phyloP scores from a whole-genome alignment of 2,329 filamentous ascomycete species.

The Fragosphaeria purpurea region DNA sequence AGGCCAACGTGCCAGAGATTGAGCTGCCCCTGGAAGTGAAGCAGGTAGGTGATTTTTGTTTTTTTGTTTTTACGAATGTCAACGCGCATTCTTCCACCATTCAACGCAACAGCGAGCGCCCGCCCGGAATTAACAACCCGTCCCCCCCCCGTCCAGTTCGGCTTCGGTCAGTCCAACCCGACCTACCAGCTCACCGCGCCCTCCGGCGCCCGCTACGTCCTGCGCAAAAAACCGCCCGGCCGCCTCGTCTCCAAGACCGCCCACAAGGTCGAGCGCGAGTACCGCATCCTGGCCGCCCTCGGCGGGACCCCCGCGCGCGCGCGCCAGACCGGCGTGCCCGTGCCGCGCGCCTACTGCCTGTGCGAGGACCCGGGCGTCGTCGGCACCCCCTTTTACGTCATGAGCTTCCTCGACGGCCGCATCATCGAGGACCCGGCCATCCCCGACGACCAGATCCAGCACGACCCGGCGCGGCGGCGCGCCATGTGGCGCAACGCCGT shows the following conservation, averaged over 20 bases:
- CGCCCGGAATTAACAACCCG: no score
- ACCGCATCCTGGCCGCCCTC: slow-evolving; percentile 78
- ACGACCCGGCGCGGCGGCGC: slow-evolving; percentile 36
- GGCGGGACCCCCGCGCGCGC: slow-evolving; percentile 26
- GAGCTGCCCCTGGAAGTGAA: slow-evolving; percentile 76
- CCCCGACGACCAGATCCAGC: slow-evolving; percentile 44
- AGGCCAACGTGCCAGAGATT: slow-evolving; percentile 70
- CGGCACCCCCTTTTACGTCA: slow-evolving; percentile 92
- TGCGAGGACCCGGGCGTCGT: slow-evolving; percentile 75
- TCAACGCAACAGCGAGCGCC: no score
- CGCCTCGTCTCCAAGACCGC: slow-evolving; percentile 86
- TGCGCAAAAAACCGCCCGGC: slow-evolving; percentile 98
- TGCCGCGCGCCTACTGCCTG: slow-evolving; percentile 72
- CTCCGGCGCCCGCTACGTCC: slow-evolving; percentile 63
- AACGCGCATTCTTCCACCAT: no score
- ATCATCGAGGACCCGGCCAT: slow-evolving; percentile 86
- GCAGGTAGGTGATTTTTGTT: slow-evolving; percentile 50
- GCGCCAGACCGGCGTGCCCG: slow-evolving; percentile 62
- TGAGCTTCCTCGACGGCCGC: slow-evolving; percentile 89
- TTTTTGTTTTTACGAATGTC: no score
- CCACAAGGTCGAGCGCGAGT: slow-evolving; percentile 94
- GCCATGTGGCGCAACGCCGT: slow-evolving; percentile 83
- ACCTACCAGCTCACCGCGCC: slow-evolving; percentile 82
- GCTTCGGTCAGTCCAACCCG: slow-evolving; percentile 94
- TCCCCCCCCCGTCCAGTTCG: slow-evolving; percentile 53